phyloP scores from a whole-genome alignment of 108 stramenopile genomes.

The Nitzschia palea region DNA sequence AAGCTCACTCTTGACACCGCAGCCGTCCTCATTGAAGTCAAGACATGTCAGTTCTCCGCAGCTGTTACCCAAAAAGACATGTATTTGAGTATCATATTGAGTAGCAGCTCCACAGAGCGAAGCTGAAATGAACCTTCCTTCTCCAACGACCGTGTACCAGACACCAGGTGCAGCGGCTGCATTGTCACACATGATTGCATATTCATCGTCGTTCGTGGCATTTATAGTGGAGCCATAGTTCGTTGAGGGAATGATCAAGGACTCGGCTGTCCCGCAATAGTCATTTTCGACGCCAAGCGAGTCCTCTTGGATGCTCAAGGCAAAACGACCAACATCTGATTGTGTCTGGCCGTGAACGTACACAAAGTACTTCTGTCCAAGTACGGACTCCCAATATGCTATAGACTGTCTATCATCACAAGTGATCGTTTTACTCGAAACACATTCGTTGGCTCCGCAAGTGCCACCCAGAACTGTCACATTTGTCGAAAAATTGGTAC shows the following conservation, averaged over 20 bases:
- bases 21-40: slow-evolving; percentile 19
- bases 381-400: slow-evolving; percentile 1
- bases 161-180: slow-evolving; percentile 12
- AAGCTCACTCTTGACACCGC: slow-evolving; percentile 10
- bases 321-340: slow-evolving; percentile 9
- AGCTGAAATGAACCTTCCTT: slow-evolving; percentile 2
- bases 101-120: slow-evolving; percentile 16
- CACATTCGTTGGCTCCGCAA: slow-evolving; percentile 4
- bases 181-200: neutral
- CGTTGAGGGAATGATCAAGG: neutral
- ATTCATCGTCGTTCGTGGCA: slow-evolving; percentile 1
- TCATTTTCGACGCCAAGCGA: slow-evolving; percentile 11
- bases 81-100: slow-evolving; percentile 11
- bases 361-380: slow-evolving; percentile 11
- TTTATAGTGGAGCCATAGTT: slow-evolving; percentile 11
- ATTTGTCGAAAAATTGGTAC: slow-evolving; percentile 11
- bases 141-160: slow-evolving; percentile 22
- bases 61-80: slow-evolving; percentile 7
- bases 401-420: slow-evolving; percentile 17
- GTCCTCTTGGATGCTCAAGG: slow-evolving; percentile 3
- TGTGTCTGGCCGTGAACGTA: slow-evolving; percentile 9
- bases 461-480: slow-evolving; percentile 9
- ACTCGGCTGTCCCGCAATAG: slow-evolving; percentile 11
- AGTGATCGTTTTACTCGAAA: neutral
- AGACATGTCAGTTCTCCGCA: slow-evolving; percentile 21